Base-by-base conservation (phyloP, 805 yeast genomes). In the Sungouiella blattae region DNA sequence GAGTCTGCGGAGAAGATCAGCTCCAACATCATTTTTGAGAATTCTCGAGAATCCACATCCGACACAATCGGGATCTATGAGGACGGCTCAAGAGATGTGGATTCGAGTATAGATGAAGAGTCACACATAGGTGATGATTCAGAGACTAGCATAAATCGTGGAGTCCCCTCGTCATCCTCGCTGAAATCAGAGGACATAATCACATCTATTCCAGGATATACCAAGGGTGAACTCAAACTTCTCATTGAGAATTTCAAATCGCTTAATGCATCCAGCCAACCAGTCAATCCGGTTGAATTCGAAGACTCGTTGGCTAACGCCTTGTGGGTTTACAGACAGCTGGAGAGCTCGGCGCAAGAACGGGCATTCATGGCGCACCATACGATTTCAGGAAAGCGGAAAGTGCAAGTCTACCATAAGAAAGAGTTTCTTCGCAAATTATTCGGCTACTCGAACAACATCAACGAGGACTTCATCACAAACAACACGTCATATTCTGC, bases 1-100 rank as follows among this genome's bases (percentile, higher is more conserved):
- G 72, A 67, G 40, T 57, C 64, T 18, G 72, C 71, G 1, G 72
- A 67, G 39, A 59, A 61, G 41, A 57, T 63, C 28, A 57, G 61
- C 36, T 46, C 51, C 17, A 64, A 57, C 34, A 41, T 66, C 22
- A 64, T 67, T 2, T 66, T 67, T 38, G 66, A 61, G 30, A 49
- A 50, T 31, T 51, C 52, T 11, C n/a, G n/a, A n/a, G 53, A 17
- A 61, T 53, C 32, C 40, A 43, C 21, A 50, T 48, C 11, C 53
- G 41, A 34, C 20, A 38, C 30, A 18, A 15, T 35, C 13, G 41
- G 35, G 7, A 34, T 37, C 9, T 37, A 32, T 12, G 42, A 41
- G n/a, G 43, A 35, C 12, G 41, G 33, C 18, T 32, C 26, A 27
- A 41, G 5, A 24, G 35, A 39, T 27, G 30, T 20, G 12, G 20